Percentiles rank a stretch among this genome's conserved stretches.
Evolutionary conservation across 2,329 filamentous ascomycete genomes (phyloP).

Genomic region (Thielaviopsis musarum): DNA sequence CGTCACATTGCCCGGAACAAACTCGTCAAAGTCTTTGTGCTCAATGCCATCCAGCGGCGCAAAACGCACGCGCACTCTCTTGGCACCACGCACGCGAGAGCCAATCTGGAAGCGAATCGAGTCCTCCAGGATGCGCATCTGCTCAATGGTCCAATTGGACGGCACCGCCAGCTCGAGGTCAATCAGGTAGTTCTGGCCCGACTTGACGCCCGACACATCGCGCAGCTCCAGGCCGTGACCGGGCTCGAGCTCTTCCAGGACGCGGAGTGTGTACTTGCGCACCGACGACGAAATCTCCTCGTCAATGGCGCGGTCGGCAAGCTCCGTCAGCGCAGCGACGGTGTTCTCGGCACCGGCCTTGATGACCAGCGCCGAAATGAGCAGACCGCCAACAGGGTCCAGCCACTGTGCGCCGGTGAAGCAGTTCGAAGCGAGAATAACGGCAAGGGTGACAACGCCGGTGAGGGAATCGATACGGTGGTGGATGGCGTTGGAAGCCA

Average conservation of each 20-base stretch:
- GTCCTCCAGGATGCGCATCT: slow-evolving; percentile 54
- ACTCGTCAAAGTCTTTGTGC: slow-evolving; percentile 57
- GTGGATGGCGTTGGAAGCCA: slow-evolving; percentile 91
- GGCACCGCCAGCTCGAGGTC: slow-evolving; percentile 79
- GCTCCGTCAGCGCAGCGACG: slow-evolving; percentile 60
- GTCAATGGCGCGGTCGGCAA: slow-evolving; percentile 83
- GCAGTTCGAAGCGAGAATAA: slow-evolving; percentile 78
- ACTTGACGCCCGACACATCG: slow-evolving; percentile 79
- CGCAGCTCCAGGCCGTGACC: slow-evolving; percentile 50
- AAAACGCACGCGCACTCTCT: slow-evolving; percentile 71
- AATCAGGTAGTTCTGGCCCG: slow-evolving; percentile 88
- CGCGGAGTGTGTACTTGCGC: slow-evolving; percentile 44
- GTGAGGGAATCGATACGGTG: slow-evolving; percentile 93
- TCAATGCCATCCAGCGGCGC: slow-evolving; percentile 46
- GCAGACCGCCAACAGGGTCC: slow-evolving; percentile 78
- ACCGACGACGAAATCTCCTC: slow-evolving; percentile 63
- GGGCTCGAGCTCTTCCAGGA: slow-evolving; percentile 25
- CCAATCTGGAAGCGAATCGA: slow-evolving; percentile 57
- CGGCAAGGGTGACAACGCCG: slow-evolving; percentile 77
- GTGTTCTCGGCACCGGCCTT: slow-evolving; percentile 82
- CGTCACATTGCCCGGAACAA: slow-evolving; percentile 51
- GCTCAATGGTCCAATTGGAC: slow-evolving; percentile 55
- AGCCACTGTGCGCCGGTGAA: slow-evolving; percentile 78
- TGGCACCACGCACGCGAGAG: slow-evolving; percentile 63
- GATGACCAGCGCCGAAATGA: slow-evolving; percentile 89